These are phyloP conservation scores for Ophiocordyceps polyrhachis-furcata DNA, from an alignment of 2,329 filamentous ascomycete genomes.

Conservation along the genomic window DNA sequence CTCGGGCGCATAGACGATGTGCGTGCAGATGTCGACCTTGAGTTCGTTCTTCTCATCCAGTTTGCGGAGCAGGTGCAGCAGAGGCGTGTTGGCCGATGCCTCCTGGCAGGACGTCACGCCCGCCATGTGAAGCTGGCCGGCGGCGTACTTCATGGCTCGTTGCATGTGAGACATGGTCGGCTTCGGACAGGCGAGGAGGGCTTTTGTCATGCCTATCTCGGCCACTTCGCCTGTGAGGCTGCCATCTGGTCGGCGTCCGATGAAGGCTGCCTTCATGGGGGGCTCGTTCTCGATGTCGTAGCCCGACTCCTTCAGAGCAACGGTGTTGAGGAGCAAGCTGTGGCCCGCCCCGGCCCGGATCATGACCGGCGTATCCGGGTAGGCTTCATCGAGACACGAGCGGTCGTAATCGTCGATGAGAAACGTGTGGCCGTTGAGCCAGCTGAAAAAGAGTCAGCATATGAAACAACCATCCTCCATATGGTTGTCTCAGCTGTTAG, in stretches of 20 bases:
- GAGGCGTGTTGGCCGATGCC: neutral
- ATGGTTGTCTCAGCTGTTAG: too few species aligned
- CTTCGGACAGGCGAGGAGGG: neutral
- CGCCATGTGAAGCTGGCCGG: neutral
- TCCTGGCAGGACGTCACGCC: slow-evolving; percentile 1
- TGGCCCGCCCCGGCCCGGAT: slow-evolving; percentile 1
- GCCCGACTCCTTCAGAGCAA: neutral
- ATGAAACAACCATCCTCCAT: too few species aligned
- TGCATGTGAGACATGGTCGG: neutral
- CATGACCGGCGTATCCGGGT: slow-evolving; percentile 1
- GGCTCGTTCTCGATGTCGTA: slow-evolving; percentile 1
- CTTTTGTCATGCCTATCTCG: neutral
- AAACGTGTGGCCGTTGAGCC: neutral
- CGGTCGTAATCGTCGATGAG: slow-evolving; percentile 1
- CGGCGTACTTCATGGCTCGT: neutral
- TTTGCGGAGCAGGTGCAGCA: neutral
- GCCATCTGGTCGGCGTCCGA: neutral
- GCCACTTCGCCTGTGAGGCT: neutral
- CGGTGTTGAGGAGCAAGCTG: slow-evolving; percentile 1
- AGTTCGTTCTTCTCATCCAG: neutral
- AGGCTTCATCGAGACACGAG: neutral
- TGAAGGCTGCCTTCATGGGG: neutral
- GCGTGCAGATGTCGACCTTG: neutral
- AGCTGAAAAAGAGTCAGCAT: neutral
- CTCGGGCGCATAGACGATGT: slow-evolving; percentile 1